Evolutionary conservation across 306 rosid genomes (phyloP).

Genomic region (Aeschynomene evenia): DNA sequence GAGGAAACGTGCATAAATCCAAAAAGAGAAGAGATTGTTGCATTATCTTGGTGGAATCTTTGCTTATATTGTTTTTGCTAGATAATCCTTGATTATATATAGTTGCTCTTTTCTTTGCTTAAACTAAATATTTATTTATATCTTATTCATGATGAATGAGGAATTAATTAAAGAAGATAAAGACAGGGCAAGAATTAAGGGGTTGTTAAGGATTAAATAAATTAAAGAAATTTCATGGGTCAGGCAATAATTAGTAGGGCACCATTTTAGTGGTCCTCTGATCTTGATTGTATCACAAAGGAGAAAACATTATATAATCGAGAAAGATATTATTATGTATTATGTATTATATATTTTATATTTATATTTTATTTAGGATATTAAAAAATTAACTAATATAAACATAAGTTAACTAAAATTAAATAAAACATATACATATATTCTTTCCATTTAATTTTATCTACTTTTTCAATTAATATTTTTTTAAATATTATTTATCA

Average conservation of each 20-base stretch:
- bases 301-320: neutral
- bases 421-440: too few species aligned
- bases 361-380: neutral
- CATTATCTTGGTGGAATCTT: slow-evolving; percentile 31
- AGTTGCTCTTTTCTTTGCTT: slow-evolving; percentile 27
- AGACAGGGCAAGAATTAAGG: slow-evolving; percentile 41
- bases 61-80: too few species aligned
- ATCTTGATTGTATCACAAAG: slow-evolving; percentile 33
- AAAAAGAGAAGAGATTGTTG: slow-evolving; percentile 32
- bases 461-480: too few species aligned
- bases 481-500: too few species aligned
- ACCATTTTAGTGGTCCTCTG: slow-evolving; percentile 51
- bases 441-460: too few species aligned
- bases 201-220: slow-evolving; percentile 36
- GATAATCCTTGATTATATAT: too few species aligned
- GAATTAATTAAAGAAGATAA: slow-evolving; percentile 28
- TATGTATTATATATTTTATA: too few species aligned
- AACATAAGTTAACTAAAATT: neutral
- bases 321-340: neutral
- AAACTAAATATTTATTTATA: neutral
- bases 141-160: neutral
- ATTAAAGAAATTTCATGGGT: slow-evolving; percentile 49
- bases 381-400: neutral
- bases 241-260: slow-evolving; percentile 69
- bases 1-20: slow-evolving; percentile 36